phyloP scores from a whole-genome alignment of 176 grass and related monocot genomes.

The Neostapfia colusana region DNA sequence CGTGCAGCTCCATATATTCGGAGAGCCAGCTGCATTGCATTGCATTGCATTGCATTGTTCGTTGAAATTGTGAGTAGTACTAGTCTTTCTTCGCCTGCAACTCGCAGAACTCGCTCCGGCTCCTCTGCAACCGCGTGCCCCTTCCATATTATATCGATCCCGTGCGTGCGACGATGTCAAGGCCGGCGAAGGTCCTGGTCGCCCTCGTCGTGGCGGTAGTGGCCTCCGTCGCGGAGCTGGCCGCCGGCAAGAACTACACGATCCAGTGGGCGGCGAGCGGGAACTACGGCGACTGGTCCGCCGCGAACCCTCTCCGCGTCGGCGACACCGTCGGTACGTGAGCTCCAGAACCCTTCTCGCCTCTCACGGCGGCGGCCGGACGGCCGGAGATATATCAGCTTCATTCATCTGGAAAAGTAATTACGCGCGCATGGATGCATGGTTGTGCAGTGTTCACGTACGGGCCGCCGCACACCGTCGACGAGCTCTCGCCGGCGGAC shows the following conservation, averaged over 20 bases:
- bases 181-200: conserved; percentile 24
- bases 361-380: not conserved
- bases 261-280: conserved; percentile 30
- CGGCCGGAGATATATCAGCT: not conserved
- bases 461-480: conserved; percentile 36
- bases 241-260: conserved; percentile 34
- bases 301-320: conserved; percentile 25
- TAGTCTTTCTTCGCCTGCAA: not conserved
- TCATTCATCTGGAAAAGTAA: not conserved
- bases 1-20: conserved; percentile 16
- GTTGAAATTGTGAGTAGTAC: not conserved
- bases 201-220: conserved; percentile 14
- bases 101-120: not conserved
- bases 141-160: conserved; percentile 42
- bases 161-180: conserved; percentile 4
- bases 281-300: conserved; percentile 45
- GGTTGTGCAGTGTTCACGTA: conserved; percentile 55
- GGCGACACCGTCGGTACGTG: conserved; percentile 64
- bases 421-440: not conserved
- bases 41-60: too few relatives aligned
- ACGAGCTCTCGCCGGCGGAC: conserved; percentile 46
- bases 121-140: conserved; percentile 38
- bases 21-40: conserved; percentile 1
- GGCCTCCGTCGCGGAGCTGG: conserved; percentile 36
- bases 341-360: not conserved